These are phyloP conservation scores for Geosmithia putterillii DNA, from an alignment of 2,329 filamentous ascomycete species.

Conservation along the genomic window DNA sequence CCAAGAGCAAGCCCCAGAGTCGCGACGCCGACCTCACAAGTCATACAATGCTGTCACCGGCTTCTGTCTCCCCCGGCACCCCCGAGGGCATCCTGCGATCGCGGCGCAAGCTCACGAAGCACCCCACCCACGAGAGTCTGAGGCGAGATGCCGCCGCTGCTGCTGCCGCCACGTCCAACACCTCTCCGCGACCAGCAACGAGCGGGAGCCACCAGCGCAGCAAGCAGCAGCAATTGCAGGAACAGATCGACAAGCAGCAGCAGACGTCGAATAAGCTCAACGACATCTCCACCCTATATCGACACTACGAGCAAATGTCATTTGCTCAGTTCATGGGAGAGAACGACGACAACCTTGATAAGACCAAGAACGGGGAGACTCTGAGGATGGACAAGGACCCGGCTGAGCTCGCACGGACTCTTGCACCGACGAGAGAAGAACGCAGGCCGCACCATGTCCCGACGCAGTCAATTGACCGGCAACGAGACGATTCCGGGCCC, in stretches of 20 bases:
- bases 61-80: neutral
- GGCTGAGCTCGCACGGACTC: neutral
- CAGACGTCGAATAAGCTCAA: constrained; percentile 12
- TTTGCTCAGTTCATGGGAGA: constrained; percentile 27
- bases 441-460: neutral
- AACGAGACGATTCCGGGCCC: neutral
- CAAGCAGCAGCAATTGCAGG: neutral
- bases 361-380: neutral
- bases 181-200: neutral
- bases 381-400: neutral
- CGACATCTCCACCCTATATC: constrained; percentile 38
- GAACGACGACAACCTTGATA: neutral
- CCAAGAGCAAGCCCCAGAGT: neutral
- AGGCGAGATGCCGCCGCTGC: constrained; percentile 2
- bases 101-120: constrained; percentile 17
- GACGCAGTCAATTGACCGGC: neutral
- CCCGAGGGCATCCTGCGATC: constrained; percentile 9
- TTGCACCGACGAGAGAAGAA: neutral
- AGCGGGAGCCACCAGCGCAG: neutral
- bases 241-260: neutral
- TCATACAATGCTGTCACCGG: constrained; percentile 27
- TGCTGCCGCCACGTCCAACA: neutral
- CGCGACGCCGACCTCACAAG: constrained; percentile 22
- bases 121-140: constrained; percentile 23
- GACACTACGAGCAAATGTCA: constrained; percentile 46